A percentile compares a stretch with the other conserved stretches of the same genome.
These are phyloP conservation scores for Fomitopsis schrenkii DNA, from an alignment of 1,284 basidiomycete species.

Conservation along the genomic window DNA sequence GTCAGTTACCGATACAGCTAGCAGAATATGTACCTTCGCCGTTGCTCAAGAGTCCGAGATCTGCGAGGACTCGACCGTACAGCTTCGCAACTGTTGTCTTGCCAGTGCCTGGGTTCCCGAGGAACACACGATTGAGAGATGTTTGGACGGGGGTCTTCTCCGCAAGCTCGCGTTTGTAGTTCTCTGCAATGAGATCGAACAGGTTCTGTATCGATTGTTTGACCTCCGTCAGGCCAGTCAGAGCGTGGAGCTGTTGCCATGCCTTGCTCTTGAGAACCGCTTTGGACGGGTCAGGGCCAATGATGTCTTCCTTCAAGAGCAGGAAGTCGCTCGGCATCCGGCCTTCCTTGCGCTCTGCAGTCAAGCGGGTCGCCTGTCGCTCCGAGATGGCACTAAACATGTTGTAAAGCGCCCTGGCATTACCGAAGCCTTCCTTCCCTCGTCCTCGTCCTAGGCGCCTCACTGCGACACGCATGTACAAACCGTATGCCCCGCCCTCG, in stretches of 20 bases:
- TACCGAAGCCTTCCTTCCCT: conserved; percentile 55
- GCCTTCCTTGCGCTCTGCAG: conserved; percentile 36
- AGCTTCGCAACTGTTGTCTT: conserved; percentile 65
- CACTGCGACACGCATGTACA: conserved; percentile 54
- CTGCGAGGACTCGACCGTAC: conserved; percentile 57
- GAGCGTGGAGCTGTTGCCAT: conserved; percentile 47
- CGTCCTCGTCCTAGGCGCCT: conserved; percentile 53
- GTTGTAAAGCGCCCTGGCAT: conserved; percentile 56
- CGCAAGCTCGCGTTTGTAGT: conserved; percentile 54
- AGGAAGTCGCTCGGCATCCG: conserved; percentile 42
- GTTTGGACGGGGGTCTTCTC: conserved; percentile 49
- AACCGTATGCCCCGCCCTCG: conserved; percentile 48
- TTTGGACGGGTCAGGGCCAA: conserved; percentile 56
- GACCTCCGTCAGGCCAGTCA: conserved; percentile 53
- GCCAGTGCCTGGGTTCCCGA: conserved; percentile 63
- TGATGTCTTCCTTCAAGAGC: conserved; percentile 49
- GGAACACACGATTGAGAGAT: conserved; percentile 59
- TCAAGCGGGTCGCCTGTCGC: conserved; percentile 49
- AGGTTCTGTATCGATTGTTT: conserved; percentile 51
- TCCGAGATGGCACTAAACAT: conserved; percentile 40
- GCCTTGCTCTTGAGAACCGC: conserved; percentile 41
- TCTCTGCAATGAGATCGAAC: conserved; percentile 41
- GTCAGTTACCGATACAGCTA: not conserved
- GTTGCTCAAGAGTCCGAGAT: conserved; percentile 57
- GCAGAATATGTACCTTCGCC: conserved; percentile 50